Percentiles rank a stretch among this genome's conserved stretches.
phyloP scores from a whole-genome alignment of 1,284 basidiomycete species.

The Moniliophthora roreri region DNA sequence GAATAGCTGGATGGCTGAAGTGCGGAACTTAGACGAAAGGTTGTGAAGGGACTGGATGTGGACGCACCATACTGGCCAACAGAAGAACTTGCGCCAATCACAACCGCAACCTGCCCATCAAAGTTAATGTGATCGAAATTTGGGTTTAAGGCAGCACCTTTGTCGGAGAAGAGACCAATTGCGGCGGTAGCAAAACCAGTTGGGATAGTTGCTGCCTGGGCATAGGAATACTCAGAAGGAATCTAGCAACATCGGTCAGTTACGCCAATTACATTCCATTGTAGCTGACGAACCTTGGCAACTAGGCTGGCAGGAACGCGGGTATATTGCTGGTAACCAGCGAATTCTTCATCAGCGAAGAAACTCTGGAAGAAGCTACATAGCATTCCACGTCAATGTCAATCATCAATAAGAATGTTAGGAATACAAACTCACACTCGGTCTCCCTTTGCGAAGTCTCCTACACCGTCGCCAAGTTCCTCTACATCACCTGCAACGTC shows the following conservation, averaged over 20 bases:
- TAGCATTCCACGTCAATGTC: background rate
- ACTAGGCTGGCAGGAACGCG: constrained; percentile 37
- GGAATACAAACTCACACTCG: constrained; percentile 44
- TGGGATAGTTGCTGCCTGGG: constrained; percentile 9
- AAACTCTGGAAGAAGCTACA: constrained; percentile 37
- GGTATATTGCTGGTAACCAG: constrained; percentile 51
- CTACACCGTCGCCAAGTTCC: constrained; percentile 51
- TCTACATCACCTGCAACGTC: constrained; percentile 60
- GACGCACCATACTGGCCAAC: constrained; percentile 12
- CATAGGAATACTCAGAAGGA: constrained; percentile 5
- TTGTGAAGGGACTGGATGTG: too few relatives aligned
- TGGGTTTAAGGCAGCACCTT: constrained; percentile 8
- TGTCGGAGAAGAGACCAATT: background rate
- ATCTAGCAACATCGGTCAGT: background rate
- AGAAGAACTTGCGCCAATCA: constrained; percentile 8
- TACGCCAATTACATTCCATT: too few relatives aligned
- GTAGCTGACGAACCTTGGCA: constrained; percentile 34
- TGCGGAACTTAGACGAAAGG: background rate
- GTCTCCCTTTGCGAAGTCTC: constrained; percentile 51
- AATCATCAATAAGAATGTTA: background rate
- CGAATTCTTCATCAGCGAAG: constrained; percentile 31
- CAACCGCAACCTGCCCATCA: background rate
- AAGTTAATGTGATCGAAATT: constrained; percentile 1
- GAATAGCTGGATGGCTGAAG: constrained; percentile 1
- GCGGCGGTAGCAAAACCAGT: background rate